Evolutionary conservation across 2,329 filamentous ascomycete species (phyloP), one percentile per base, ranked within the genome.

Genomic region (Cladosporium sp.): DNA sequence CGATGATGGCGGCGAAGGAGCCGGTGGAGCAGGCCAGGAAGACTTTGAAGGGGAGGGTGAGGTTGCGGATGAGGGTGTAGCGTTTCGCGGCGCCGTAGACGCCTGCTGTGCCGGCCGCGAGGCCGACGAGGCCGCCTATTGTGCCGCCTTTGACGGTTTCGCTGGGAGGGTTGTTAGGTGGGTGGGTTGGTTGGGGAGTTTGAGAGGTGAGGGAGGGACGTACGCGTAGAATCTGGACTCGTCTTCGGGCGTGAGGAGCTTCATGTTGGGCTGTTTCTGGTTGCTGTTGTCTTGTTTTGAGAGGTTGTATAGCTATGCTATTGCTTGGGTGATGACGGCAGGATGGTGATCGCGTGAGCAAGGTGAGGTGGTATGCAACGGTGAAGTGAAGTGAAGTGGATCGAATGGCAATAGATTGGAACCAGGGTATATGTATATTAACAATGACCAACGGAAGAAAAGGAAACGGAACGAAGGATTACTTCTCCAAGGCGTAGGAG

Each of bases 181-280:
- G 50, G 52, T 48, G 47, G 40, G 17, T 32, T 22, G 20, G 29
- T 18, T 15, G n/a, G 11, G n/a, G 32, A 4, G 22, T 27, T 40
- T 27, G 19, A 9, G 19, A n/a, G n/a, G 18, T 29, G 39, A 7
- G 17, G 3, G 47, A 41, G 44, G 48, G 47, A n/a, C 73, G 47
- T 72, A 83, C 80, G 77, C 74, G 80, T 95, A 96, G 80, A 96
- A 91, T 47, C 81, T 88, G 54, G 78, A 70, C 74, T 96, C 91
- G 75, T 96, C 89, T 81, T 96, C 89, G 69, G 91, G 89, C 62
- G 88, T 95, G 68, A 97, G 80, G 67, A 97, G 78, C 85, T 96
- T 97, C 93, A 97, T 34, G 22, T 13, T 30, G 9, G 3, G 19
- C 12, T 34, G 41, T 34, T 9, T 30, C 13, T n/a, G n/a, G n/a